Percentiles rank a stretch among this genome's conserved stretches.
phyloP scores from a whole-genome alignment of 2,329 filamentous ascomycete species.

The Pseudogymnoascus sp. region DNA sequence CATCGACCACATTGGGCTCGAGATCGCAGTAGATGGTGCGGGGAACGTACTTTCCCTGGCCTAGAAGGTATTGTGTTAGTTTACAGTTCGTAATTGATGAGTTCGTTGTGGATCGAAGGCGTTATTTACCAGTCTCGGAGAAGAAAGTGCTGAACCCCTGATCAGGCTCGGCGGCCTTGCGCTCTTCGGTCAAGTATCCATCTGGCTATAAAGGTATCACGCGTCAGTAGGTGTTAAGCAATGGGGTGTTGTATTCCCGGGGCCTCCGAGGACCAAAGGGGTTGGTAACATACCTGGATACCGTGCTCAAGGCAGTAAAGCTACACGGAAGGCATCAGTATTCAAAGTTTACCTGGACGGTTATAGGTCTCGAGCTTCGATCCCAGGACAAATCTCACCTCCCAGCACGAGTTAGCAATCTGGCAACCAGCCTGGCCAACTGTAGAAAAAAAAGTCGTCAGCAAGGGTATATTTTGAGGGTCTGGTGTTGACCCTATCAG shows the following conservation, averaged over 20 bases:
- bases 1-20: constrained; percentile 98
- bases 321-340: constrained; percentile 45
- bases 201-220: constrained; percentile 61
- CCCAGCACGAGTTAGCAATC: constrained; percentile 99
- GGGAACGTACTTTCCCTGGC: constrained; percentile 97
- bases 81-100: constrained; percentile 21
- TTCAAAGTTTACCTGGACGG: constrained; percentile 4
- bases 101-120: constrained; percentile 10
- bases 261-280: background rate
- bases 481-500: constrained; percentile 30
- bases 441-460: constrained; percentile 38
- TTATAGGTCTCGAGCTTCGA: background rate
- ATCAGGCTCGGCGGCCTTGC: constrained; percentile 85
- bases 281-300: constrained; percentile 70
- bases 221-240: constrained; percentile 27
- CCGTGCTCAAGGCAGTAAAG: constrained; percentile 99
- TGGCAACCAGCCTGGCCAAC: constrained; percentile 99
- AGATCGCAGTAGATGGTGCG: constrained; percentile 99
- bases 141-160: constrained; percentile 99
- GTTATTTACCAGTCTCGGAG: constrained; percentile 84
- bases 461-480: constrained; percentile 27
- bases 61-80: constrained; percentile 40
- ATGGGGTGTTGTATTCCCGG: background rate
- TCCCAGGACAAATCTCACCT: constrained; percentile 59
- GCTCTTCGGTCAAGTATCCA: constrained; percentile 97